phyloP scores from a whole-genome alignment of 306 rosid species.

The Boehmeria nivea region DNA sequence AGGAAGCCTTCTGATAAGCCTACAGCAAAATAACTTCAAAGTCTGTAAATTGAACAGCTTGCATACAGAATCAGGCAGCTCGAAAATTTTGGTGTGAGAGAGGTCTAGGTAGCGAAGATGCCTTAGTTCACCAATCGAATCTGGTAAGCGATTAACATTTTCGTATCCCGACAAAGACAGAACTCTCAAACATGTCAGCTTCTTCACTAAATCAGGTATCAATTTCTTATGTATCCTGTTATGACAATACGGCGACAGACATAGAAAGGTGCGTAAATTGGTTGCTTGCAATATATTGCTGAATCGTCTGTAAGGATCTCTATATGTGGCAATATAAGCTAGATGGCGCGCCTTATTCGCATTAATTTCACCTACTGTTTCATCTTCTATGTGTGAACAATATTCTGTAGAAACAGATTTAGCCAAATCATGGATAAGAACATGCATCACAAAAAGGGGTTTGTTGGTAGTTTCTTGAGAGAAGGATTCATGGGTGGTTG shows the following conservation, averaged over 20 bases:
- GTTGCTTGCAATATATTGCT: too few species aligned
- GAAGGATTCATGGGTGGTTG: too few species aligned
- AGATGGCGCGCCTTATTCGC: neutral
- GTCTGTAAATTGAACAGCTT: too few species aligned
- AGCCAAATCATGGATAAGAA: constrained; percentile 4
- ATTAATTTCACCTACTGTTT: too few species aligned
- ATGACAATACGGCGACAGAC: too few species aligned
- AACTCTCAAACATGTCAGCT: constrained; percentile 7
- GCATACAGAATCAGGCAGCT: too few species aligned
- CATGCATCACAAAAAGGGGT: constrained; percentile 1
- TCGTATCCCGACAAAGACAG: neutral
- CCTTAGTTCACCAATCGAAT: constrained; percentile 1
- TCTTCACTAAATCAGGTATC: constrained; percentile 1
- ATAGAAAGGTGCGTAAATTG: constrained; percentile 1
- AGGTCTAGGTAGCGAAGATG: constrained; percentile 12
- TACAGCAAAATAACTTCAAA: neutral
- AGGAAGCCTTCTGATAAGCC: constrained; percentile 12
- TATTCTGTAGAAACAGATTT: neutral
- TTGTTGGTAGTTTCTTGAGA: too few species aligned
- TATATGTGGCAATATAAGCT: neutral
- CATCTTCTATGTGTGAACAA: neutral
- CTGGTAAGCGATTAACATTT: neutral
- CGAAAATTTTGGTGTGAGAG: constrained; percentile 1
- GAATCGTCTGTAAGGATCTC: neutral
- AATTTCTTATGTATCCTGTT: too few species aligned